phyloP scores from a whole-genome alignment of 129 eudicot genomes.

The Kitagawia praeruptora region DNA sequence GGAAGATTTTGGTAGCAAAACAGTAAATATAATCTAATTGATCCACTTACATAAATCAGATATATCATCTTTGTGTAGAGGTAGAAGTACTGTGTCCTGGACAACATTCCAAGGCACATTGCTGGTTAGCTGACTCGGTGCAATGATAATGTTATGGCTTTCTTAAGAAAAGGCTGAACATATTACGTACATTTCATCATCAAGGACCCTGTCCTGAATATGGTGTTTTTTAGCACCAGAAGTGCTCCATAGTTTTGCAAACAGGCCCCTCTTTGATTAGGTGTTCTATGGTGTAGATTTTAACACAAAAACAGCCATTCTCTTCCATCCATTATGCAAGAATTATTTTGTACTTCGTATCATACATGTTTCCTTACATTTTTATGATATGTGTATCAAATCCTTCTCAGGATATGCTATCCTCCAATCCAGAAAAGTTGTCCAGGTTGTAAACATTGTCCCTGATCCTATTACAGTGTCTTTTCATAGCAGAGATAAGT shows the following conservation, averaged over 20 bases:
- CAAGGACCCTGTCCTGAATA: conserved; percentile 11
- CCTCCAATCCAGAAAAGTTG: neutral
- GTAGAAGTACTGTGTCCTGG: conserved; percentile 1
- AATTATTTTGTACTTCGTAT: conserved; percentile 2
- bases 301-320: neutral
- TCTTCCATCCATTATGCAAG: conserved; percentile 9
- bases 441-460: neutral
- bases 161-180: conserved; percentile 2
- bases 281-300: conserved; percentile 4
- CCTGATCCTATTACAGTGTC: neutral
- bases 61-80: neutral
- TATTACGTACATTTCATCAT: conserved; percentile 8
- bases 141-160: conserved; percentile 27
- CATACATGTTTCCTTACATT: neutral
- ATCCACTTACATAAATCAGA: neutral
- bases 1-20: neutral
- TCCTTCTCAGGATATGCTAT: neutral
- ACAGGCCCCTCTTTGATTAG: conserved; percentile 10
- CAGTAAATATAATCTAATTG: neutral
- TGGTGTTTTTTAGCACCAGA: conserved; percentile 14
- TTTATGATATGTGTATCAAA: neutral
- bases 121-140: conserved; percentile 37
- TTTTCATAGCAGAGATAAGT: neutral
- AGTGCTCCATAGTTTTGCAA: neutral
- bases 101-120: conserved; percentile 25